phyloP scores from a whole-genome alignment of 2,329 filamentous ascomycete genomes.

The Cryphonectria japonica region DNA sequence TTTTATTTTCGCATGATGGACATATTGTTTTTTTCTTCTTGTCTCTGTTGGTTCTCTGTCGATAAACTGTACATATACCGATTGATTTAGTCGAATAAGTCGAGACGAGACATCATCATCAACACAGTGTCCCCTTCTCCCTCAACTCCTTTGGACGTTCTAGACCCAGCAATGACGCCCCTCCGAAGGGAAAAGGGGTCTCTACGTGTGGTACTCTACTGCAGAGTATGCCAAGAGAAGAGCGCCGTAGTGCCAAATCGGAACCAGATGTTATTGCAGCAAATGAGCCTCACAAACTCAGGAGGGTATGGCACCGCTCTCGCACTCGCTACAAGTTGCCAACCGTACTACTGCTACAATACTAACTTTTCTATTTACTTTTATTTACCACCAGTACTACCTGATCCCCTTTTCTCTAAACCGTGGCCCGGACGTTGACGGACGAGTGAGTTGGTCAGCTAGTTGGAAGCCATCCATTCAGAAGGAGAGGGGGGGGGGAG shows the following conservation, averaged over 20 bases:
- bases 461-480: not conserved
- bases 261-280: not conserved
- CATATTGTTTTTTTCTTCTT: not conserved
- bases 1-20: conserved; percentile 2
- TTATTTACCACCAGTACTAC: too few relatives aligned
- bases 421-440: not conserved
- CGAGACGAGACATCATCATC: not conserved
- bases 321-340: conserved; percentile 1
- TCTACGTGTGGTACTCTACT: not conserved
- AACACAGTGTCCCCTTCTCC: not conserved
- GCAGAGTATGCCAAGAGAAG: not conserved
- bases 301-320: not conserved
- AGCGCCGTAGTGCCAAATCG: too few relatives aligned
- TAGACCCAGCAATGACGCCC: not conserved
- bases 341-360: too few relatives aligned
- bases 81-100: not conserved
- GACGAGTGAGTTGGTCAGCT: not conserved
- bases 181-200: too few relatives aligned
- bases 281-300: not conserved
- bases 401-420: not conserved
- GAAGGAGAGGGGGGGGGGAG: not conserved
- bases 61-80: conserved; percentile 16
- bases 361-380: too few relatives aligned
- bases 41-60: not conserved
- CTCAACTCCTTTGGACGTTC: not conserved